Conservation (phyloP, 2,329 filamentous ascomycete genomes). For the Aaosphaeria arxii region DNA sequence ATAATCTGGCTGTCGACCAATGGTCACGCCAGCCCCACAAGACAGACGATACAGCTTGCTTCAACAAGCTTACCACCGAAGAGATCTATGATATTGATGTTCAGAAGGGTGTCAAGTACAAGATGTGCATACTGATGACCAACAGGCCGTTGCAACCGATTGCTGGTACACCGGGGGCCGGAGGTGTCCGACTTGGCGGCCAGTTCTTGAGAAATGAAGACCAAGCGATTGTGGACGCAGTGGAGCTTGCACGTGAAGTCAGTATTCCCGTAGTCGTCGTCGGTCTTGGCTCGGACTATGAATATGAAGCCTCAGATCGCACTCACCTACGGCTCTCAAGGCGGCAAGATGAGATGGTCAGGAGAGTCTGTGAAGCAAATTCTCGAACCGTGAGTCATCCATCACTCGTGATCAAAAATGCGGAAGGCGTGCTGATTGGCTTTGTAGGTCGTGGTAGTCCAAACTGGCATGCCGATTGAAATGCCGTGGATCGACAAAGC, state of each 20-base stretch:
- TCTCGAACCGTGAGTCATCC: constrained; percentile 34
- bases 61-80: background rate
- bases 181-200: background rate
- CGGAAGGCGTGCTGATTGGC: constrained; percentile 62
- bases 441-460: constrained; percentile 69
- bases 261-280: constrained; percentile 72
- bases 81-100: background rate
- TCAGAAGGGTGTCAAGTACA: no score
- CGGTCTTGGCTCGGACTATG: constrained; percentile 73
- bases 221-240: background rate
- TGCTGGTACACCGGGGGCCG: background rate
- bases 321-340: constrained; percentile 46
- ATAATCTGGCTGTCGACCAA: background rate
- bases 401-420: constrained; percentile 67
- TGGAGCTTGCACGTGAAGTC: constrained; percentile 45
- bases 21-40: background rate
- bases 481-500: constrained; percentile 68
- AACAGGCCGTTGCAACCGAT: background rate
- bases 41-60: background rate
- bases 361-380: background rate
- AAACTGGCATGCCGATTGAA: constrained; percentile 68
- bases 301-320: constrained; percentile 66
- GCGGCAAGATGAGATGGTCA: background rate
- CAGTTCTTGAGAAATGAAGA: background rate
- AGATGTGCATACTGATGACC: background rate